Conservation (phyloP, 2,329 filamentous ascomycete genomes). For the Penicillium sp. region DNA sequence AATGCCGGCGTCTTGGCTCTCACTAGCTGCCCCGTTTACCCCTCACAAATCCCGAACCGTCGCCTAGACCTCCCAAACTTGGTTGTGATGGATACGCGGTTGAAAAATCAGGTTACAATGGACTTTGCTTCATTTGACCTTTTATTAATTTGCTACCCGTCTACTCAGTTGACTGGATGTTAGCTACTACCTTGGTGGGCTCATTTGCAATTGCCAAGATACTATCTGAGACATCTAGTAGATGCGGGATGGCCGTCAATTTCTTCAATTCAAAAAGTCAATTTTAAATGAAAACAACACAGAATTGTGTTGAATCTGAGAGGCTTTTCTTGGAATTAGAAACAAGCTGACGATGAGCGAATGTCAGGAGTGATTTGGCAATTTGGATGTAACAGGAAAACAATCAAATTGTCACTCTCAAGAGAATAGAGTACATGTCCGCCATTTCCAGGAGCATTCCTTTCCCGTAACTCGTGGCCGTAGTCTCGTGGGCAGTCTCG, state of each 20-base stretch:
- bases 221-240: too few relatives aligned
- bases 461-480: slow-evolving; percentile 17
- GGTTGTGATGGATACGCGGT: background rate
- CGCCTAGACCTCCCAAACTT: background rate
- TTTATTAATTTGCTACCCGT: too few relatives aligned
- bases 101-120: background rate
- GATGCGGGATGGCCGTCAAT: too few relatives aligned
- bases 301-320: too few relatives aligned
- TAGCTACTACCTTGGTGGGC: too few relatives aligned
- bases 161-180: too few relatives aligned
- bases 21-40: background rate
- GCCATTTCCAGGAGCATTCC: too few relatives aligned
- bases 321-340: too few relatives aligned
- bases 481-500: slow-evolving; percentile 17
- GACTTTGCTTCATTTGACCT: background rate
- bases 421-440: background rate
- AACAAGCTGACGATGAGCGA: background rate
- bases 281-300: too few relatives aligned
- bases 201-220: too few relatives aligned
- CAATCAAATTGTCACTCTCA: background rate
- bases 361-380: background rate
- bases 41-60: background rate
- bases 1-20: background rate
- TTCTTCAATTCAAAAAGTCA: too few relatives aligned
- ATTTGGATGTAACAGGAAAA: background rate